Base-by-base conservation (phyloP, 495 filamentous ascomycete species). In the Amorphotheca resinae region DNA sequence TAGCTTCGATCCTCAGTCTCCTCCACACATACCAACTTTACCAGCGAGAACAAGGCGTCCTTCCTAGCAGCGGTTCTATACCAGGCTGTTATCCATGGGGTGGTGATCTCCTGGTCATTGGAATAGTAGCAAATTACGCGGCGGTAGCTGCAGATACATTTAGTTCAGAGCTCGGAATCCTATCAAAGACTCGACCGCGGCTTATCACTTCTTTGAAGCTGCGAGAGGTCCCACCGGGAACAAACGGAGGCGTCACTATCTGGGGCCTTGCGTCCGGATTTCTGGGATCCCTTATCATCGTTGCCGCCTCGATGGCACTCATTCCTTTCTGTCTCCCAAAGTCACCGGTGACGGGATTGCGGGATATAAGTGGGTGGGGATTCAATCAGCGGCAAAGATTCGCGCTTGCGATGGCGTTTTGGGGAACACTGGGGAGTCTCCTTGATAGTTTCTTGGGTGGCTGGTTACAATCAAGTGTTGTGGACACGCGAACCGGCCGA, bases 91-190 rank as follows among this genome's bases (percentile, higher is more conserved):
- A 62, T 48, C 53, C 55, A 1, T 71, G 66, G 66, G 60, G 62
- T 44, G 70, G 68, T 31, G 70, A 72, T 45, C 56, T 79, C n/a
- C 62, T 80, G 0, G 60, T 74, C 2, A 50, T 75, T 15, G 72
- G 74, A 5, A 70, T 79, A 41, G 68, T 80, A 34, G 67, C 72
- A 22, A 84, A 96, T 64, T 98, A 98, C 49, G 91, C 86, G 23
- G 83, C 85, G 18, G 84, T 89, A 16, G 78, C 87, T 9, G 82
- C 91, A 22, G 91, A 98, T 57, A 98, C 91, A 4, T 93, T 94
- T 62, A 87, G 82, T 42, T 95, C 88, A 9, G 91, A 98, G 62
- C 76, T 96, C 11, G 91, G 91, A 5, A 98, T 98, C 36, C 71
- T 96, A 14, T 80, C 87, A 14, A 77, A 70, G 46, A 70, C 69